Conservation (phyloP, 257 asterid genomes). For the Dorcoceras hygrometricum region DNA sequence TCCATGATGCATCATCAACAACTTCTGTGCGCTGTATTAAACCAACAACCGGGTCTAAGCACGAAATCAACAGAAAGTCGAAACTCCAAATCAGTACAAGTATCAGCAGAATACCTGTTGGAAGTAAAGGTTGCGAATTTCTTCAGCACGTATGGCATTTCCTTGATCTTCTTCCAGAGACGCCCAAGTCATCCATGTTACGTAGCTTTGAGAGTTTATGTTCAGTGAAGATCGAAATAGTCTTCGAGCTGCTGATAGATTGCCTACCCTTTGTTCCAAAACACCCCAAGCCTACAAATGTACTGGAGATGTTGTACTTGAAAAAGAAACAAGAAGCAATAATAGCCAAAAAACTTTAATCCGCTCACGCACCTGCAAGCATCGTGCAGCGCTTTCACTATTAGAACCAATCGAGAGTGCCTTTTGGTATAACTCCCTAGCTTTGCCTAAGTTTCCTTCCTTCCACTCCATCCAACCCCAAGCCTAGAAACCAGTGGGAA, state of each 20-base stretch:
- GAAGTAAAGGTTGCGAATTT: slow-evolving; percentile 85
- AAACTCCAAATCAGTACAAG: neutral
- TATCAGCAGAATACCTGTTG: slow-evolving; percentile 60
- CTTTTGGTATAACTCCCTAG: slow-evolving; percentile 74
- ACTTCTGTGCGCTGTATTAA: slow-evolving; percentile 84
- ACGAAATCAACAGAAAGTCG: neutral
- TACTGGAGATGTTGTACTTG: neutral
- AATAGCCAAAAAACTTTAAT: neutral
- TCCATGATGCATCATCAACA: slow-evolving; percentile 92
- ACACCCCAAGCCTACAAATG: slow-evolving; percentile 91
- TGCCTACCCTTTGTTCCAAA: slow-evolving; percentile 85
- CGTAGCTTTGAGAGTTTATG: slow-evolving; percentile 90
- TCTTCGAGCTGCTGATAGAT: slow-evolving; percentile 81
- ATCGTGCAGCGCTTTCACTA: slow-evolving; percentile 83
- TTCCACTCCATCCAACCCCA: slow-evolving; percentile 99
- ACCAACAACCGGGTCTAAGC: slow-evolving; percentile 9
- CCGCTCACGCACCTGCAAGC: slow-evolving; percentile 66
- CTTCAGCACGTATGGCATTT: slow-evolving; percentile 77
- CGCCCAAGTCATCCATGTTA: slow-evolving; percentile 99
- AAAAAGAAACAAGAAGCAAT: neutral
- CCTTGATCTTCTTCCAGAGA: slow-evolving; percentile 94
- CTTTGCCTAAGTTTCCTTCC: slow-evolving; percentile 83
- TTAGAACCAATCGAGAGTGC: slow-evolving; percentile 70
- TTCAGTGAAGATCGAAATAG: slow-evolving; percentile 82
- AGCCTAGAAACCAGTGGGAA: slow-evolving; percentile 46